Percentiles rank a stretch among this genome's conserved stretches.
phyloP scores from a whole-genome alignment of 75 land plant genomes.

The Picea glauca region DNA sequence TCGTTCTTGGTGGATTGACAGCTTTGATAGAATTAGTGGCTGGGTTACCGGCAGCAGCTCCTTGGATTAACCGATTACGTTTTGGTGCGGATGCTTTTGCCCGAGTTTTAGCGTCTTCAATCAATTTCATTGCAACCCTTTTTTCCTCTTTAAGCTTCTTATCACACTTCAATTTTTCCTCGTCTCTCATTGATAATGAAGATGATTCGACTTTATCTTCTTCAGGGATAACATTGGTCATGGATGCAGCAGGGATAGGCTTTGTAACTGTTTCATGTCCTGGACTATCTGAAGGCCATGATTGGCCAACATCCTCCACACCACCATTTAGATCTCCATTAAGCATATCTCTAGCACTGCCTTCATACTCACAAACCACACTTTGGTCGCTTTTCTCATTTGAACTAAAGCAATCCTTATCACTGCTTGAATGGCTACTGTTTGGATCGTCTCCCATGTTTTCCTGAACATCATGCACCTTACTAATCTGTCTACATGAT shows the following conservation, averaged over 20 bases:
- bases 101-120: background rate
- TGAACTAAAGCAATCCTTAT: conserved; percentile 13
- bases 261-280: conserved; percentile 4
- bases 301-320: conserved; percentile 10
- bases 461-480: conserved; percentile 13
- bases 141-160: background rate
- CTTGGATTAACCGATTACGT: background rate
- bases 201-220: background rate
- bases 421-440: conserved; percentile 18
- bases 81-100: conserved; percentile 11
- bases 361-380: conserved; percentile 4
- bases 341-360: conserved; percentile 4
- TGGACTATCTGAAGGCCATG: conserved; percentile 9
- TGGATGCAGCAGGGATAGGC: background rate
- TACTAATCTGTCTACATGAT: conserved; percentile 18
- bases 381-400: conserved; percentile 1
- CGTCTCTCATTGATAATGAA: background rate
- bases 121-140: background rate
- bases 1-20: background rate
- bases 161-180: background rate
- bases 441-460: conserved; percentile 13
- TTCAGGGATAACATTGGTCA: background rate
- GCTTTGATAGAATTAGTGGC: background rate
- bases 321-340: conserved; percentile 7
- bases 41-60: background rate